Base-by-base conservation (phyloP, 495 filamentous ascomycete genomes). In the Hamigera avellanea region DNA sequence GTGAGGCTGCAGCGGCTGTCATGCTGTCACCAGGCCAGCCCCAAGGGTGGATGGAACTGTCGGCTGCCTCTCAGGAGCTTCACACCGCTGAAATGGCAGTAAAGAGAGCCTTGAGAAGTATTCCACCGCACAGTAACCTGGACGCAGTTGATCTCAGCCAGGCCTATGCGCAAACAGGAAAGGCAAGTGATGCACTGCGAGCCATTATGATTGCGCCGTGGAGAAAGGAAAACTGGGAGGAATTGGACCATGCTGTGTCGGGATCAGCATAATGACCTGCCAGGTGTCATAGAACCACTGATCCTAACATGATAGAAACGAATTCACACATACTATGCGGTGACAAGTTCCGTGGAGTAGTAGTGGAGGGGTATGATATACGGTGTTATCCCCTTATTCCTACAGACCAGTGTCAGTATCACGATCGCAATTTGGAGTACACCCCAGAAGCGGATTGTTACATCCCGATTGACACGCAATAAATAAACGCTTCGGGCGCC, bases 131-230 rank as follows among this genome's bases (percentile, higher is more conserved):
- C 29, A 80, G 85, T 2, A 64, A 72, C 17, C 58, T 93, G 18
- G 73, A 67, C 6, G 76, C 83, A 12, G 69, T 68, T 14, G 80
- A 81, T 39, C 59, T 96, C 35, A 76, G 83, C 10, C 57, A 66
- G 49, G 81, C 83, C n/a, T 85, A 83, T 62, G 76, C 81, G 2
- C 82, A 85, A 8, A 82, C 81, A 7, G 76, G 80, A 15, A 75
- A 67, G 35, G 62, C 75, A 9, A 68, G 67, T 23, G 83, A 91
- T 62, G 81, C 81, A 15, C 78, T 93, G 57, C 70, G 70, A 40
- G 81, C 80, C 19, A 69, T 91, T 35, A 73, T 91, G 66, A 47
- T 91, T 34, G 80, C 89, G 18, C 93, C 91, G 16, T 95, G 86
- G 86, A 65, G 51, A 33, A 54, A 42, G 26, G 56, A 56, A 16